Percentiles rank a stretch among this genome's conserved stretches.
Conservation (phyloP, 139 green algal genomes). For the Coelastrella sp. region DNA sequence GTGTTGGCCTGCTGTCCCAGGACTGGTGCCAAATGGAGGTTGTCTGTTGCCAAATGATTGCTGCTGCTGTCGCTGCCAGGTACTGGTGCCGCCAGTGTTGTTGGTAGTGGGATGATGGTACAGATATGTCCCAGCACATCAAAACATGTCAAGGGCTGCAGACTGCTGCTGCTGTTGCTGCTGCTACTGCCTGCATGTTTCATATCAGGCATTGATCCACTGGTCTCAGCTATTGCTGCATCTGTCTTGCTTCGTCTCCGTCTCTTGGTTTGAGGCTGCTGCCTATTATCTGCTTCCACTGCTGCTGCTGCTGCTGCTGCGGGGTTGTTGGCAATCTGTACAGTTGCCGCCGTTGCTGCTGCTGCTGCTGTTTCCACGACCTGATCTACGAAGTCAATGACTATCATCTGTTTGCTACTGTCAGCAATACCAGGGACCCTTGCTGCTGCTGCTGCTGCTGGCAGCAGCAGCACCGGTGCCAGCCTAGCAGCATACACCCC, state of each 20-base stretch:
- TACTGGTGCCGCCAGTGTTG: slow-evolving; percentile 25
- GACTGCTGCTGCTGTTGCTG: too few relatives aligned
- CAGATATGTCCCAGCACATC: background rate
- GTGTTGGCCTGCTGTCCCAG: background rate
- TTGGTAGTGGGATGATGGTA: background rate
- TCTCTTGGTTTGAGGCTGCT: background rate
- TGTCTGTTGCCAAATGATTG: too few relatives aligned
- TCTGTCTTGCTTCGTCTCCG: background rate
- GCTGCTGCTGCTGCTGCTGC: slow-evolving; percentile 42
- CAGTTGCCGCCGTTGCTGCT: background rate
- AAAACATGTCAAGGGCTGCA: background rate
- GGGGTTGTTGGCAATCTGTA: background rate
- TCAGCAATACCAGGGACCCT: background rate
- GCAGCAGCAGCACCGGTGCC: slow-evolving; percentile 22
- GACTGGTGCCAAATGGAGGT: too few relatives aligned
- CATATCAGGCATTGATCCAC: too few relatives aligned
- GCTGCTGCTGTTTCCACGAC: background rate
- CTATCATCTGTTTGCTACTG: background rate
- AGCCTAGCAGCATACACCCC: slow-evolving; percentile 1
- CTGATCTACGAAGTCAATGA: background rate
- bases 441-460: background rate
- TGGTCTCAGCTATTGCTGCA: background rate
- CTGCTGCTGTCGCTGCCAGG: too few relatives aligned
- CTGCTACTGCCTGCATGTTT: slow-evolving; percentile 19
- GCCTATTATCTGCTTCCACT: background rate